Conservation (phyloP, 495 filamentous ascomycete genomes). For the Amorphotheca resinae region DNA sequence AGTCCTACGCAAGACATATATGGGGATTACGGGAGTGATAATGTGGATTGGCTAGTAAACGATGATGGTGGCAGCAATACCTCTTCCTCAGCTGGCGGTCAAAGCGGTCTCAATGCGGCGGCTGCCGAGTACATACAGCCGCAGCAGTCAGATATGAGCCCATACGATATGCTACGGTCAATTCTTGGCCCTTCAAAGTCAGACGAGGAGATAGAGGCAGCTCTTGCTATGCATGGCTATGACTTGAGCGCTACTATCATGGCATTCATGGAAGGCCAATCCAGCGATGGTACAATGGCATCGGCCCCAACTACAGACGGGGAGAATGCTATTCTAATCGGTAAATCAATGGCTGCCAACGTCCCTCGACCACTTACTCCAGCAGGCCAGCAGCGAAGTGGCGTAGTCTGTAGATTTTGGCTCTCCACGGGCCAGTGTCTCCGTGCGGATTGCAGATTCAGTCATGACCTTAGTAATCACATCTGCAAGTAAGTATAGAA, state of each 20-base stretch:
- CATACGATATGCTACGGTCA: slow-evolving; percentile 94
- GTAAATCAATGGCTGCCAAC: slow-evolving; percentile 73
- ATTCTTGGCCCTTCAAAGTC: slow-evolving; percentile 80
- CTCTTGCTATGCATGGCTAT: slow-evolving; percentile 79
- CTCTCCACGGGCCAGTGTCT: slow-evolving; percentile 86
- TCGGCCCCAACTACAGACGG: slow-evolving; percentile 34
- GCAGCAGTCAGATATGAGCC: slow-evolving; percentile 81
- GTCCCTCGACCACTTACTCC: slow-evolving; percentile 60
- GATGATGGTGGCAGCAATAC: slow-evolving; percentile 72
- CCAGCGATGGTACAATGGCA: slow-evolving; percentile 26
- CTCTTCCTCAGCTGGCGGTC: slow-evolving; percentile 53
- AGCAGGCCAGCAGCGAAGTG: slow-evolving; percentile 54
- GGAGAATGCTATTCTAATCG: slow-evolving; percentile 56
- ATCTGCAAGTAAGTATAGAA: slow-evolving; percentile 85
- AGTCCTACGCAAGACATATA: slow-evolving; percentile 73
- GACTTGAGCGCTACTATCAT: slow-evolving; percentile 85
- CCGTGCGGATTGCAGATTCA: slow-evolving; percentile 91
- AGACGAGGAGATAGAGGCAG: slow-evolving; percentile 87
- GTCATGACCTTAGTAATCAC: slow-evolving; percentile 88
- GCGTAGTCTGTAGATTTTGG: slow-evolving; percentile 92
- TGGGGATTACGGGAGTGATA: slow-evolving; percentile 84
- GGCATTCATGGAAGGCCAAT: slow-evolving; percentile 59
- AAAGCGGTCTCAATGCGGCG: slow-evolving; percentile 56
- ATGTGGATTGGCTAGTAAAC: slow-evolving; percentile 90
- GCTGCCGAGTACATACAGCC: slow-evolving; percentile 63